Evolutionary conservation across 345 rosid species (phyloP), one percentile per base, ranked within the genome.

Genomic region (Eutrema yunnanense): DNA sequence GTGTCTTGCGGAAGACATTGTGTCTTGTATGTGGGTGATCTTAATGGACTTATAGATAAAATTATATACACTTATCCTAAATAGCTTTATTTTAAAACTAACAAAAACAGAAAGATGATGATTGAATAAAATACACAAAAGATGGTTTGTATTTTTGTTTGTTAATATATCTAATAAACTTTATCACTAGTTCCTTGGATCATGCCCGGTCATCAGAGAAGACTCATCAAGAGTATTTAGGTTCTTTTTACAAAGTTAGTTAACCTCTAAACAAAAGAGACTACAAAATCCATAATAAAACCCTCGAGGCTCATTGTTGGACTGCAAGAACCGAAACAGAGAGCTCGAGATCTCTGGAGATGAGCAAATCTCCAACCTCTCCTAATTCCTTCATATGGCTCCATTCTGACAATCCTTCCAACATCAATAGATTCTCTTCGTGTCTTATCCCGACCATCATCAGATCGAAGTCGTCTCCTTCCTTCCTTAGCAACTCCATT

Each of bases 391-490:
- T 69, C 47, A 81, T 37, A 37, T 79, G 72, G 42, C 71, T 77
- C 86, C 86, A 84, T 6, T 77, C 75, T 2, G 81, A 61, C 14
- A 84, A 42, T 16, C 88, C 88, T 30, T 14, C 36, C 63, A 79
- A 49, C 16, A 72, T 27, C 13, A 57, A 3, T 2, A 79, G 79
- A 51, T 67, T 2, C 5, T 62, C 66, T 44, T 69, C 79, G 54
- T 79, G 88, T 65, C 82, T 74, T 59, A 81, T 81, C 32, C 88
- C 88, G 14, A 69, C 88, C 69, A 82, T 33, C 37, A 82, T 72
- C 46, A 84, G 66, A 42, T 82, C 84, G 64, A 71, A 80, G 12
- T 82, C 74, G 2, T 65, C 54, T 41, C 71, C 76, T 34, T 73
- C 56, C 10, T 29, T 9, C 47, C 72, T 56, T 2, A 84, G 67